These are phyloP conservation scores for Pseudogymnoascus sp. DNA, from an alignment of 2,329 filamentous ascomycete species.

Conservation along the genomic window DNA sequence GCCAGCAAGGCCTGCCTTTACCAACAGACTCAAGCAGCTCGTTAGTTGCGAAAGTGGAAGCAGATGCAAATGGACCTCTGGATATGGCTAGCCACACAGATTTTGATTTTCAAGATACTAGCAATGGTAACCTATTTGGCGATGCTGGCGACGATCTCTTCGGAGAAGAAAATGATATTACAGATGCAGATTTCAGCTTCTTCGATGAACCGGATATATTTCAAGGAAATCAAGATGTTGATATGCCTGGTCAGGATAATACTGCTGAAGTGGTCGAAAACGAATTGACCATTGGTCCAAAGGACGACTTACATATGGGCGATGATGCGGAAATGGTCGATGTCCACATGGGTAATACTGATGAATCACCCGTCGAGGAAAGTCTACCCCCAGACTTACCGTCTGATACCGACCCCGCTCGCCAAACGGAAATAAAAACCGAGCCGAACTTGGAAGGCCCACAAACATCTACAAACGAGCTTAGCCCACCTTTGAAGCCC, in stretches of 20 bases:
- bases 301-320: not conserved
- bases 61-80: not conserved
- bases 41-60: not conserved
- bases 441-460: not conserved
- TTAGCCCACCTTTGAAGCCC: slow-evolving; percentile 7
- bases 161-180: slow-evolving; percentile 62
- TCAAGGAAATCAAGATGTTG: slow-evolving; percentile 19
- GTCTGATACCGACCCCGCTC: not conserved
- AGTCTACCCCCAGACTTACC: not conserved
- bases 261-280: not conserved
- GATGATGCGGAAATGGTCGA: not conserved
- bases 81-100: not conserved
- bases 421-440: not conserved
- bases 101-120: slow-evolving; percentile 27
- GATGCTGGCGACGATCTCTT: slow-evolving; percentile 65
- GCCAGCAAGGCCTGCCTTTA: slow-evolving; percentile 28
- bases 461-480: not conserved
- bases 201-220: slow-evolving; percentile 56
- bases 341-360: slow-evolving; percentile 3
- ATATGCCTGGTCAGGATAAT: slow-evolving; percentile 10
- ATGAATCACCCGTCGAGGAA: not conserved
- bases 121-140: slow-evolving; percentile 56
- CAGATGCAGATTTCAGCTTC: slow-evolving; percentile 77
- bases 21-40: not conserved
- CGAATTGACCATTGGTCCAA: not conserved